A percentile compares a stretch with the other conserved stretches of the same genome.
These are phyloP conservation scores for Suillus subalutaceus DNA, from an alignment of 768 basidiomycete species.

Conservation along the genomic window DNA sequence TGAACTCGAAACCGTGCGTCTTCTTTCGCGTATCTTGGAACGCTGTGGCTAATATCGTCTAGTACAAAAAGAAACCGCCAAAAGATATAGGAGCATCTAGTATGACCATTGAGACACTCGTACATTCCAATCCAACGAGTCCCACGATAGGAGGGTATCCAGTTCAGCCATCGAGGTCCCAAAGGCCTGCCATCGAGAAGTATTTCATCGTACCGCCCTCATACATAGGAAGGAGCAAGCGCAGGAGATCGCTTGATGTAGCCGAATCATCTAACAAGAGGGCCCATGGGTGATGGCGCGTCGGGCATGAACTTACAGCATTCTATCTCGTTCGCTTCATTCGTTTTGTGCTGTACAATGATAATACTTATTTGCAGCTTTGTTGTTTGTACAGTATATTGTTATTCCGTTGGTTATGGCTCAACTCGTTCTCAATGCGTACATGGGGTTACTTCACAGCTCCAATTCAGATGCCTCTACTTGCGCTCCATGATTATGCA, in stretches of 20 bases:
- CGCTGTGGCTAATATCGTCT: slow-evolving; percentile 30
- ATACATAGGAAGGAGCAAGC: slow-evolving; percentile 25
- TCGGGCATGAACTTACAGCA: neutral
- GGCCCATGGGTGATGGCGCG: slow-evolving; percentile 16
- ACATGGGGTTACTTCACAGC: neutral
- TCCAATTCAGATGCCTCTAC: neutral
- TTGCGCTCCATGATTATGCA: neutral
- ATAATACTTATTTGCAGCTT: slow-evolving; percentile 9
- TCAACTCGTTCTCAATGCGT: neutral
- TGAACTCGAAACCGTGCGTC: slow-evolving; percentile 72
- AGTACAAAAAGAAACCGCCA: slow-evolving; percentile 60
- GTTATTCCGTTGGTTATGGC: slow-evolving; percentile 21
- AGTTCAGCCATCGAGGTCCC: slow-evolving; percentile 26
- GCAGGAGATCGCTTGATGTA: slow-evolving; percentile 30
- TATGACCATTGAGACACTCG: slow-evolving; percentile 66
- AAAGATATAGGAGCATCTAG: slow-evolving; percentile 36
- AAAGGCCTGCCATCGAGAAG: slow-evolving; percentile 39
- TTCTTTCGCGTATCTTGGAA: slow-evolving; percentile 12
- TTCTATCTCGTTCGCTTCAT: neutral
- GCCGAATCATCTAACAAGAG: slow-evolving; percentile 28
- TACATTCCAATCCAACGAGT: slow-evolving; percentile 71
- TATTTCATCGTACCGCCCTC: slow-evolving; percentile 35
- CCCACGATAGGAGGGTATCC: slow-evolving; percentile 41
- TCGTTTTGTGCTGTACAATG: neutral
- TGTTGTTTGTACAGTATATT: slow-evolving; percentile 32